phyloP scores from a whole-genome alignment of 2,329 filamentous ascomycete genomes.

The Periconia digitata region DNA sequence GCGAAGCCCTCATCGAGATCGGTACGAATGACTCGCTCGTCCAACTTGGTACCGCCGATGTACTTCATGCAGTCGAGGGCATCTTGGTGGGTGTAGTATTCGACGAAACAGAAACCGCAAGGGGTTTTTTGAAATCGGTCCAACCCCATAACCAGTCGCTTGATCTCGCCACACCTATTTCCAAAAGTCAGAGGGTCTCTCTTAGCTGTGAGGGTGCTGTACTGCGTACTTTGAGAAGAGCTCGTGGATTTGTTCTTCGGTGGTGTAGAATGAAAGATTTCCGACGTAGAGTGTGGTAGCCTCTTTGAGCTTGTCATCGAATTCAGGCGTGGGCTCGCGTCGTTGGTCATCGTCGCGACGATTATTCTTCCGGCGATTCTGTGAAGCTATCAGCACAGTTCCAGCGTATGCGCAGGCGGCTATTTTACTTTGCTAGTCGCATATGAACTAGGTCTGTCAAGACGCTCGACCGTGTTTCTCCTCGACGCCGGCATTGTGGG shows the following conservation, averaged over 20 bases:
- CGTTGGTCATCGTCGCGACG: slow-evolving; percentile 62
- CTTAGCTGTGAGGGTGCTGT: not conserved
- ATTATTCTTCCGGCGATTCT: slow-evolving; percentile 73
- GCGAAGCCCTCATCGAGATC: slow-evolving; percentile 95
- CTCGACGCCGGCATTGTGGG: slow-evolving; percentile 36
- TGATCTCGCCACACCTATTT: slow-evolving; percentile 85
- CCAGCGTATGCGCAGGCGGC: not conserved
- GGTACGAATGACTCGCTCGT: slow-evolving; percentile 93
- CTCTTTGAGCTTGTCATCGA: slow-evolving; percentile 78
- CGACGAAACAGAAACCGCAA: slow-evolving; percentile 98
- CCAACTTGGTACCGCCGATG: slow-evolving; percentile 94
- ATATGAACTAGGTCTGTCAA: slow-evolving; percentile 95
- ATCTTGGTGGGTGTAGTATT: slow-evolving; percentile 98
- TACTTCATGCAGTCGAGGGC: slow-evolving; percentile 99
- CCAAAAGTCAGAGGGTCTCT: slow-evolving; percentile 1
- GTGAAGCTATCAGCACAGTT: slow-evolving; percentile 15
- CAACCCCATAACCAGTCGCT: slow-evolving; percentile 95
- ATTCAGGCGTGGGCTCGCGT: slow-evolving; percentile 54
- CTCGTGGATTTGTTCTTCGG: slow-evolving; percentile 98
- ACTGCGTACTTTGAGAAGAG: slow-evolving; percentile 76
- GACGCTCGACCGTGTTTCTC: slow-evolving; percentile 83
- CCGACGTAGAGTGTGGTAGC: slow-evolving; percentile 97
- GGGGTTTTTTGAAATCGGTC: slow-evolving; percentile 97
- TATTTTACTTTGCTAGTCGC: slow-evolving; percentile 71
- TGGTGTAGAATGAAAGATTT: slow-evolving; percentile 98